phyloP scores from a whole-genome alignment of 495 filamentous ascomycete genomes.

The Podospora pseudopauciseta region DNA sequence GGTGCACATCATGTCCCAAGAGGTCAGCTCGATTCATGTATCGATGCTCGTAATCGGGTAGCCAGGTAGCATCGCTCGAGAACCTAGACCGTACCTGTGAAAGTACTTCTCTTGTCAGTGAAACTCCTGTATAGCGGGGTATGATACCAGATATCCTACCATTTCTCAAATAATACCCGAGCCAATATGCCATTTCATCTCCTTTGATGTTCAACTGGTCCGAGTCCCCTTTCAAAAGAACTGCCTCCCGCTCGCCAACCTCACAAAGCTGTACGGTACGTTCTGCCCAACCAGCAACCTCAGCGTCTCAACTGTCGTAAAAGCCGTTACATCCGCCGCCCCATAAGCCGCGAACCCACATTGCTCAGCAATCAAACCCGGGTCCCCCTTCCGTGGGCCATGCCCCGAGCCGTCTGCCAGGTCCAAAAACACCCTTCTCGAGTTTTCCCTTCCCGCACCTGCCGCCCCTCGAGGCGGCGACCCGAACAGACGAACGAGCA shows the following conservation, averaged over 20 bases:
- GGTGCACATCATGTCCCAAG: neutral
- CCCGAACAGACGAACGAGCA: constrained; percentile 66
- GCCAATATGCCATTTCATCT: neutral
- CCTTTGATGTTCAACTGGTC: neutral
- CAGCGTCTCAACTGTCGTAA: constrained; percentile 76
- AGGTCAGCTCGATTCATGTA: neutral
- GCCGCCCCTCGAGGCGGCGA: constrained; percentile 32
- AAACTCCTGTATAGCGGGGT: neutral
- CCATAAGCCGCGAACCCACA: constrained; percentile 77
- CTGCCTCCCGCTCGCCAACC: constrained; percentile 67
- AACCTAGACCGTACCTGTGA: neutral
- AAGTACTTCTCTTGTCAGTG: neutral
- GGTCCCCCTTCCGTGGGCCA: constrained; percentile 58
- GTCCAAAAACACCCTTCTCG: constrained; percentile 76
- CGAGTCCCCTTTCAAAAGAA: constrained; percentile 48
- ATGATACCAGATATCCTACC: neutral
- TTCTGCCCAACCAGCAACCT: constrained; percentile 77
- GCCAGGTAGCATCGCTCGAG: neutral
- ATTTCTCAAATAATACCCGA: neutral
- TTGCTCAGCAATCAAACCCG: constrained; percentile 61
- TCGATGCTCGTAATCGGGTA: neutral
- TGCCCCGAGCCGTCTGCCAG: constrained; percentile 58
- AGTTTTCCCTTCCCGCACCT: constrained; percentile 36
- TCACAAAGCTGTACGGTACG: constrained; percentile 81
- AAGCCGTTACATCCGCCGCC: constrained; percentile 71